A percentile compares a stretch with the other conserved stretches of the same genome.
phyloP scores from a whole-genome alignment of 2,329 filamentous ascomycete genomes.

The Coniochaeta ligniaria region DNA sequence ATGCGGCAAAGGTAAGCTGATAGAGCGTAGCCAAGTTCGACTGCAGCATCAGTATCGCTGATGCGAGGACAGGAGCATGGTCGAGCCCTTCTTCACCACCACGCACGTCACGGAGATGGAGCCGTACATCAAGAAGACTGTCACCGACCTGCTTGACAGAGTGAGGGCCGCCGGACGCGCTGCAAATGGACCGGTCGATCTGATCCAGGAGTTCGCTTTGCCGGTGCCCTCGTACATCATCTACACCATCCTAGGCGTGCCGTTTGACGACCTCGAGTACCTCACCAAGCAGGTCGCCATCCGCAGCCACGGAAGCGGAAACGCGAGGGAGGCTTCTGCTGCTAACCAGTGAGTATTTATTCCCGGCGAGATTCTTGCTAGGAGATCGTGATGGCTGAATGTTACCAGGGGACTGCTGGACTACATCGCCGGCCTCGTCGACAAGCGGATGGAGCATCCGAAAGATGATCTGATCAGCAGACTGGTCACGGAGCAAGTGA shows the following conservation, averaged over 20 bases:
- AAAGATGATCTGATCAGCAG: slow-evolving; percentile 39
- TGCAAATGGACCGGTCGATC: slow-evolving; percentile 29
- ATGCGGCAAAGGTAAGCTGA: slow-evolving; percentile 31
- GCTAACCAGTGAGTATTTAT: slow-evolving; percentile 29
- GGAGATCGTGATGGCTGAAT: background rate
- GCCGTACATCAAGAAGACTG: slow-evolving; percentile 38
- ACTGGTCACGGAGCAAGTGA: slow-evolving; percentile 31
- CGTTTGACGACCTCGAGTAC: slow-evolving; percentile 36
- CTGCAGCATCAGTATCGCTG: background rate
- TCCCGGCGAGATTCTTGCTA: too few relatives aligned
- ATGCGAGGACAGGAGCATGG: slow-evolving; percentile 29
- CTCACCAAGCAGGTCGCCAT: slow-evolving; percentile 38
- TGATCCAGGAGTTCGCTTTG: slow-evolving; percentile 38
- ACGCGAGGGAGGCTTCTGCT: slow-evolving; percentile 34
- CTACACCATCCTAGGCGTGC: slow-evolving; percentile 41
- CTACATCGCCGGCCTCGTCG: slow-evolving; percentile 35
- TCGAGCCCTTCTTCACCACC: slow-evolving; percentile 32
- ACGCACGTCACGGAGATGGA: slow-evolving; percentile 29
- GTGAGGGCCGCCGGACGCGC: slow-evolving; percentile 28
- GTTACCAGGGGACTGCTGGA: slow-evolving; percentile 29
- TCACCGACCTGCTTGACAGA: slow-evolving; percentile 31
- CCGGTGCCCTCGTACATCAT: slow-evolving; percentile 42
- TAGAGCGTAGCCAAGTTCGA: background rate
- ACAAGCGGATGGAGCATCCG: slow-evolving; percentile 28
- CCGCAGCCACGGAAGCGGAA: slow-evolving; percentile 37